These are phyloP conservation scores for Monarda citriodora DNA, from an alignment of 305 asterid genomes.

Conservation along the genomic window DNA sequence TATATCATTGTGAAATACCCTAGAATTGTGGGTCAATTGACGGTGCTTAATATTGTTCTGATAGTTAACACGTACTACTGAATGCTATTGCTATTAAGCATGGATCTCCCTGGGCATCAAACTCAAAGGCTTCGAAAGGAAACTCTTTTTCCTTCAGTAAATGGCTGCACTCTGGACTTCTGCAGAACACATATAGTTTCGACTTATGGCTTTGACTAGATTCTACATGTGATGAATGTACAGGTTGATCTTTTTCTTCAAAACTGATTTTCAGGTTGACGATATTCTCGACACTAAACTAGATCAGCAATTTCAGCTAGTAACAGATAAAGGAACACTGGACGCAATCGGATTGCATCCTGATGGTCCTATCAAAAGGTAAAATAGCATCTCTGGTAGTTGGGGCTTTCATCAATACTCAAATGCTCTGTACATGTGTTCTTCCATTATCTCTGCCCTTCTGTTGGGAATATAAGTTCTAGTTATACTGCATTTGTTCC, in stretches of 20 bases:
- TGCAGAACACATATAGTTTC: constrained; percentile 5
- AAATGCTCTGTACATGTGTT: background rate
- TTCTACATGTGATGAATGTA: constrained; percentile 1
- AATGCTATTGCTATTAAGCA: background rate
- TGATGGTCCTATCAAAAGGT: constrained; percentile 97
- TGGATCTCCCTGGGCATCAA: background rate
- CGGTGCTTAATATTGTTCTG: background rate
- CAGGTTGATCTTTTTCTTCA: constrained; percentile 17
- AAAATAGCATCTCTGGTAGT: constrained; percentile 5
- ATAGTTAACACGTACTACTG: background rate
- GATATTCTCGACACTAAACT: constrained; percentile 92
- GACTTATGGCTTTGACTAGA: background rate
- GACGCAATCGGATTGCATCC: constrained; percentile 99
- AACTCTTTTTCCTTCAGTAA: constrained; percentile 3
- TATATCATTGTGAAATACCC: background rate
- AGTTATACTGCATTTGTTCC: constrained; percentile 13
- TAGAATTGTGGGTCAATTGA: background rate
- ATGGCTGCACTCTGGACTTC: background rate
- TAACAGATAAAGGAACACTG: constrained; percentile 92
- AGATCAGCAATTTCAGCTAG: constrained; percentile 84
- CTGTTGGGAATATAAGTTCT: background rate
- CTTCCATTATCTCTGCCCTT: constrained; percentile 9
- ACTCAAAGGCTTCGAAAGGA: background rate
- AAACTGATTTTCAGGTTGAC: constrained; percentile 68
- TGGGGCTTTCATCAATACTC: constrained; percentile 1